phyloP scores from a whole-genome alignment of 768 basidiomycete genomes.

The Phaffia tasmanica region DNA sequence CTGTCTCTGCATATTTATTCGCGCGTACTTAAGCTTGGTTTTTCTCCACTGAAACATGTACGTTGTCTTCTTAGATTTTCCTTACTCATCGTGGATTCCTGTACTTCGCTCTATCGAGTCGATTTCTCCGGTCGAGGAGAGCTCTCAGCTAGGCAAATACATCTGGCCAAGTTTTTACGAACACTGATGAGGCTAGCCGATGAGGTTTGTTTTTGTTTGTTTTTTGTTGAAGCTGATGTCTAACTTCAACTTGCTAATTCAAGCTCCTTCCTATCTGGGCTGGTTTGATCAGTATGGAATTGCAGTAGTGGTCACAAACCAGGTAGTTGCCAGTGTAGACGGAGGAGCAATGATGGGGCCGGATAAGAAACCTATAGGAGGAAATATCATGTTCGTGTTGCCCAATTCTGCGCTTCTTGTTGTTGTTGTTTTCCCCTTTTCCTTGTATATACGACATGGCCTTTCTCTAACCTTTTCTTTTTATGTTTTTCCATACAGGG shows the following conservation, averaged over 20 bases:
- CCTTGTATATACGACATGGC: background rate
- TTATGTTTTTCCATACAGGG: slow-evolving; percentile 38
- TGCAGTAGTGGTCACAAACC: slow-evolving; percentile 93
- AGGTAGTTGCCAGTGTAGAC: slow-evolving; percentile 98
- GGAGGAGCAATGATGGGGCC: slow-evolving; percentile 62
- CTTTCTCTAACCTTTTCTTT: background rate
- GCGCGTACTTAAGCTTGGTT: background rate
- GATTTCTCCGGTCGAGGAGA: slow-evolving; percentile 95
- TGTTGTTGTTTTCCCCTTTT: background rate
- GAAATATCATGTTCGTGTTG: slow-evolving; percentile 63
- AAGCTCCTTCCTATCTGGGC: background rate
- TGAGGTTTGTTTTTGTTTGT: slow-evolving; percentile 53
- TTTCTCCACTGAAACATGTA: background rate
- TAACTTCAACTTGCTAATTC: slow-evolving; percentile 14
- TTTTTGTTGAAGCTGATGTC: background rate
- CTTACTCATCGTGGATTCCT: slow-evolving; percentile 89
- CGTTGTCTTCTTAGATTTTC: slow-evolving; percentile 59
- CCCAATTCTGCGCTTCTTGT: background rate
- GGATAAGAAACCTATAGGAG: slow-evolving; percentile 89
- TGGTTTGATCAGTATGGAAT: slow-evolving; percentile 66
- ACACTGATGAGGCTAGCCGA: slow-evolving; percentile 88
- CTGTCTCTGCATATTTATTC: background rate
- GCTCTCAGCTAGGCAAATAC: slow-evolving; percentile 81
- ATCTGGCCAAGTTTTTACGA: slow-evolving; percentile 88
- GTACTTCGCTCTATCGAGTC: slow-evolving; percentile 86